phyloP scores from a whole-genome alignment of 208 protist species.

The Acanthamoeba castellanii region DNA sequence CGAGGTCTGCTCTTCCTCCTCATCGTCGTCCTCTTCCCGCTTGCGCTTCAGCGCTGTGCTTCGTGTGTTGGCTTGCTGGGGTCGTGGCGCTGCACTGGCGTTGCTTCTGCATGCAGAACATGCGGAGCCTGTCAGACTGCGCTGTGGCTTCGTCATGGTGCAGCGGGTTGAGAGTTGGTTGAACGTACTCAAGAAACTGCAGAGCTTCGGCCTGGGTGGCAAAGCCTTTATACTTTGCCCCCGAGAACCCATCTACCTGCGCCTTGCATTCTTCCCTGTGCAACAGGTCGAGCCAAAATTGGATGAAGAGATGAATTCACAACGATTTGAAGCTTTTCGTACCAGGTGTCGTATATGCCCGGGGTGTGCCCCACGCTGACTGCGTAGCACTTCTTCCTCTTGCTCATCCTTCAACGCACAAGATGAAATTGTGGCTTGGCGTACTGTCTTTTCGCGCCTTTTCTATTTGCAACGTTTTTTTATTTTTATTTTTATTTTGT shows the following conservation, averaged over 20 bases:
- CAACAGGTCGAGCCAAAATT: background rate
- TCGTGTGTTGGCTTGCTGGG: background rate
- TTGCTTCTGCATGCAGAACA: background rate
- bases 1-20: background rate
- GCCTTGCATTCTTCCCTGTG: slow-evolving; percentile 26
- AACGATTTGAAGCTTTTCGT: background rate
- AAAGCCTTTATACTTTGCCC: slow-evolving; percentile 34
- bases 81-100: background rate
- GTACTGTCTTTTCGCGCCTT: background rate
- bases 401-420: slow-evolving; percentile 12
- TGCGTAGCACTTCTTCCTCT: slow-evolving; percentile 52
- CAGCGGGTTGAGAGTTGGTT: background rate
- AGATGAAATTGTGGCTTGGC: background rate
- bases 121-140: background rate
- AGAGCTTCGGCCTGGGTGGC: background rate
- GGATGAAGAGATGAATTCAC: background rate
- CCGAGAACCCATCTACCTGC: slow-evolving; percentile 5
- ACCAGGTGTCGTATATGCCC: slow-evolving; percentile 7
- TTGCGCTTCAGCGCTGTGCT: background rate
- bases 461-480: too few species aligned
- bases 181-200: background rate
- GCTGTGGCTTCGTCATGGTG: background rate
- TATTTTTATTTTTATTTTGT: background rate
- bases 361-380: background rate
- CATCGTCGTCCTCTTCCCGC: background rate